Evolutionary conservation across 2,329 filamentous ascomycete species (phyloP).

Genomic region (Neofusicoccum cordaticola): DNA sequence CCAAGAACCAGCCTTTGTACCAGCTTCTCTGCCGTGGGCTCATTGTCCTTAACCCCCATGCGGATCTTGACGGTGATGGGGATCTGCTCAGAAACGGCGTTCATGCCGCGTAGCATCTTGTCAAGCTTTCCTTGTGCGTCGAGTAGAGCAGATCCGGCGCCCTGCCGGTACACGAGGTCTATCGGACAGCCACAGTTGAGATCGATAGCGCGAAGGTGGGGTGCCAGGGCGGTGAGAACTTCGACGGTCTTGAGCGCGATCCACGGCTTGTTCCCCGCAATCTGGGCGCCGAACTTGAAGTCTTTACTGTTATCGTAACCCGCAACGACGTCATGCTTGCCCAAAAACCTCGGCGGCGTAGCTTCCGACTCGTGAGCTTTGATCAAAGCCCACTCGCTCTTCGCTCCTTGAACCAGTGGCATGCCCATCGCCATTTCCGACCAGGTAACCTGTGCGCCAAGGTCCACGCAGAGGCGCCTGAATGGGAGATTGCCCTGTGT

Average conservation of each 20-base stretch:
- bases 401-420: slow-evolving; percentile 83
- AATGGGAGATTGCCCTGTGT: slow-evolving; percentile 97
- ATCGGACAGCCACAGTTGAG: slow-evolving; percentile 97
- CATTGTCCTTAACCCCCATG: slow-evolving; percentile 78
- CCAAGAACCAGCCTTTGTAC: slow-evolving; percentile 82
- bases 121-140: slow-evolving; percentile 84
- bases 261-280: slow-evolving; percentile 90
- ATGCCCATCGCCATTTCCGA: slow-evolving; percentile 97
- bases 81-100: slow-evolving; percentile 81
- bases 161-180: slow-evolving; percentile 84
- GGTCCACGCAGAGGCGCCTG: slow-evolving; percentile 80
- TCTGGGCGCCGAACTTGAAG: slow-evolving; percentile 86
- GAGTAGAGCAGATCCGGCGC: slow-evolving; percentile 88
- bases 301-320: slow-evolving; percentile 81
- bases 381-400: slow-evolving; percentile 91
- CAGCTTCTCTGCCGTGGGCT: slow-evolving; percentile 75
- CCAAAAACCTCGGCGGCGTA: slow-evolving; percentile 64
- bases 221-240: slow-evolving; percentile 70
- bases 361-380: slow-evolving; percentile 87
- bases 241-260: slow-evolving; percentile 86
- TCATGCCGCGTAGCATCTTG: slow-evolving; percentile 95
- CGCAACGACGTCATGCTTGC: slow-evolving; percentile 58
- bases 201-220: slow-evolving; percentile 84
- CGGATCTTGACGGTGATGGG: slow-evolving; percentile 95
- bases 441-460: slow-evolving; percentile 91